Evolutionary conservation across 768 basidiomycete species (phyloP).

Genomic region (Suillus lakei): DNA sequence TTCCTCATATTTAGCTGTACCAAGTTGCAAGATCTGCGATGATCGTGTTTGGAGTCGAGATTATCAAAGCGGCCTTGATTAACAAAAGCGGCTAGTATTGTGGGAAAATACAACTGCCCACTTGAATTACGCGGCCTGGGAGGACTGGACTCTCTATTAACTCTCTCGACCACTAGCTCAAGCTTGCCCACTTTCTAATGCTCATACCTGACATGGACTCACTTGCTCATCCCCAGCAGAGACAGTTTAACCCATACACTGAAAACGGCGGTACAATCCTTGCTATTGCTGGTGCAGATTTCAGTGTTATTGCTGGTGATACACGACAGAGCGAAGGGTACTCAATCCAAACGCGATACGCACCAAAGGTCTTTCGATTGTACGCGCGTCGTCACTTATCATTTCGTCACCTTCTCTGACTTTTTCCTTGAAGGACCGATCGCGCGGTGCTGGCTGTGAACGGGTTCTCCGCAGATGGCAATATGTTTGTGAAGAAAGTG

Average conservation of each 20-base stretch:
- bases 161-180: not conserved
- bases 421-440: slow-evolving; percentile 66
- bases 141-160: not conserved
- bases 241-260: slow-evolving; percentile 86
- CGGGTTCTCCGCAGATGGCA: slow-evolving; percentile 96
- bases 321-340: slow-evolving; percentile 98
- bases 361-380: slow-evolving; percentile 94
- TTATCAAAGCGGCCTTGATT: not conserved
- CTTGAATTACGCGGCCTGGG: slow-evolving; percentile 21
- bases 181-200: slow-evolving; percentile 1
- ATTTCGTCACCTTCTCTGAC: slow-evolving; percentile 2
- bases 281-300: slow-evolving; percentile 92
- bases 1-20: slow-evolving; percentile 27
- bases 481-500: slow-evolving; percentile 96
- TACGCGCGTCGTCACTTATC: slow-evolving; percentile 46
- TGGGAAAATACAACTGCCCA: slow-evolving; percentile 2
- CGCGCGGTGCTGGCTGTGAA: slow-evolving; percentile 94
- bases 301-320: slow-evolving; percentile 94
- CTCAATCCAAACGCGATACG: slow-evolving; percentile 96
- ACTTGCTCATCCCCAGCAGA: slow-evolving; percentile 50
- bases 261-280: slow-evolving; percentile 97
- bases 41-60: not conserved
- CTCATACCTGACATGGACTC: slow-evolving; percentile 46
- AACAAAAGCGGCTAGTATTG: slow-evolving; percentile 8
- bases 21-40: not conserved